These are phyloP conservation scores for Adansonia digitata DNA, from an alignment of 345 rosid genomes.

Conservation along the genomic window DNA sequence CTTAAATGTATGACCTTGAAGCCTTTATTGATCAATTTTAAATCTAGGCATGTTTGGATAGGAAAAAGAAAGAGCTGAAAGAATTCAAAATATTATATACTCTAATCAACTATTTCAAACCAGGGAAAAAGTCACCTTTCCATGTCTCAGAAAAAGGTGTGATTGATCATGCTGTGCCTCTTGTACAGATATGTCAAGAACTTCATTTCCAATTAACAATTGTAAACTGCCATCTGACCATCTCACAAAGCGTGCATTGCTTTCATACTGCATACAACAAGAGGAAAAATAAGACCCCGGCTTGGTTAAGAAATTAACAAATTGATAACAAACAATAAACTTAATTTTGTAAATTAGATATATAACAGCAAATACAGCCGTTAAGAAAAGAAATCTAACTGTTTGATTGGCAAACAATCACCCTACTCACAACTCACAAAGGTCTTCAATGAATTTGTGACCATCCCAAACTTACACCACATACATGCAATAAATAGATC, in stretches of 20 bases:
- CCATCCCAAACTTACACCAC: neutral
- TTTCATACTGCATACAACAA: conserved; percentile 60
- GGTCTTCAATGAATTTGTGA: neutral
- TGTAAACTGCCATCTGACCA: conserved; percentile 99
- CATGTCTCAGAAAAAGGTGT: conserved; percentile 91
- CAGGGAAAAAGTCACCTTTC: conserved; percentile 52
- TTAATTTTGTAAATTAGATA: neutral
- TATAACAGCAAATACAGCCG: neutral
- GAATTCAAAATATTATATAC: neutral
- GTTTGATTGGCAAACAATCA: neutral
- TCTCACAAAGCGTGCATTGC: conserved; percentile 98
- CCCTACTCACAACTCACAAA: neutral
- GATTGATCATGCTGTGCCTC: conserved; percentile 85
- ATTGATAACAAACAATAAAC: neutral
- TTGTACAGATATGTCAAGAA: conserved; percentile 93
- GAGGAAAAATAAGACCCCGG: conserved; percentile 8
- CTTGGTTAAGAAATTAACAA: neutral
- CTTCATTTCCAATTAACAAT: conserved; percentile 93
- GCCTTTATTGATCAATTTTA: neutral
- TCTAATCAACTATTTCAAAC: conserved; percentile 3
- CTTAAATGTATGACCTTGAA: neutral
- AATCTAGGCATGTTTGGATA: neutral
- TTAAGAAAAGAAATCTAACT: neutral
- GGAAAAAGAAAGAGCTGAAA: neutral
- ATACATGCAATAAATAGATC: neutral